Base-by-base conservation (phyloP, 129 eudicot species). In the Calendula officinalis region DNA sequence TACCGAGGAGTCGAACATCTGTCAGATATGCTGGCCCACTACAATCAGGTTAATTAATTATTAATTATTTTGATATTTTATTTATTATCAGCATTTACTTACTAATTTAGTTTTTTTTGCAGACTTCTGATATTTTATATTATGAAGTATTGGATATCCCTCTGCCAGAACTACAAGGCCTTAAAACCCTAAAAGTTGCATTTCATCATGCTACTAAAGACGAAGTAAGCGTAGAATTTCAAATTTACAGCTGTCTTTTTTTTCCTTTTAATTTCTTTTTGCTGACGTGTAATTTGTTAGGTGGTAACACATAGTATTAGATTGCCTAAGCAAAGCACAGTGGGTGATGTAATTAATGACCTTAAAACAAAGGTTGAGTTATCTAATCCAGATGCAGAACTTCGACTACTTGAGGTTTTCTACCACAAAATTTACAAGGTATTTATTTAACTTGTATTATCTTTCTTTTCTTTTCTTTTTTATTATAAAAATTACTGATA, bases 101-200 rank as follows among this genome's bases (percentile, higher is more conserved):
- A 12, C 16, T 59, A 10, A 30, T 60, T 16, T 69, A 46, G 10
- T 34, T 43, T 71, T 71, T 57, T 58, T 11, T 68, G 52, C 73
- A 88, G 96, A 75, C 74, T 46, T 84, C 96, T 4, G 96, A 88
- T 74, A 88, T 88, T 68, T 60, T 88, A 71, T 88, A 88, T 68
- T 88, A 88, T 73, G 96, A 88, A 77, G 94, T 85, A 52, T 63
- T 88, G 75, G 96, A 88, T 70, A 88, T 88, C 45, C 96, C 96
- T 58, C 75, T 88, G 46, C 96, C 96, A 22, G 94, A 88, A 71
- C 72, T 88, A 51, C 90, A 88, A 83, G 83, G 95, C 51, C 79
- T 88, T 47, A 88, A 85, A 72, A 77, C 94, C 48, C 80, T 88
- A 6, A 88, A 88, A 78, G 90, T 88, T 72, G 90, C 94, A 43